These are phyloP conservation scores for Raphidocelis subcapitata DNA, from an alignment of 139 green algal species.

Conservation along the genomic window DNA sequence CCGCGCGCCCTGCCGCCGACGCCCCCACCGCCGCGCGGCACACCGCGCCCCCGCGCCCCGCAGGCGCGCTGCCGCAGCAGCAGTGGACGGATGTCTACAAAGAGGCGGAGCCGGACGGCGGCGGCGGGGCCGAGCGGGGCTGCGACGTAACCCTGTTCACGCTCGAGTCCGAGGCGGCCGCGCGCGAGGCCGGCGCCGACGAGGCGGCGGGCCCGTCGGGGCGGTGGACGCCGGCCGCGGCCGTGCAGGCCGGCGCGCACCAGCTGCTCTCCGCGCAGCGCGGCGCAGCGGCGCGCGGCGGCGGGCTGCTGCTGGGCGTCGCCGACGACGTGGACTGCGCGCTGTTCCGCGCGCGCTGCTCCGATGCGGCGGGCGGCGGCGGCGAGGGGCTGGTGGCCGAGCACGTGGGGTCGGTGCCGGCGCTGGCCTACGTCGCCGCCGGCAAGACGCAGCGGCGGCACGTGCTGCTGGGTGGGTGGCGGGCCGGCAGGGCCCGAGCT, in stretches of 20 bases:
- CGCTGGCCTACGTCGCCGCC: constrained; percentile 65
- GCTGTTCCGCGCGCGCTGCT: constrained; percentile 23
- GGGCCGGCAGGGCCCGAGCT: no score
- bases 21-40: no score
- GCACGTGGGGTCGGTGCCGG: constrained; percentile 54
- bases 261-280: background rate
- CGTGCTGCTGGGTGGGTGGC: constrained; percentile 50
- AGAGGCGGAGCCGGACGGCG: constrained; percentile 55
- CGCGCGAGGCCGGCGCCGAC: constrained; percentile 23
- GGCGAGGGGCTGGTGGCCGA: constrained; percentile 2
- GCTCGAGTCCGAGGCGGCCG: background rate
- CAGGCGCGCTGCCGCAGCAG: constrained; percentile 37
- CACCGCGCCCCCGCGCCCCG: no score
- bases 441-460: constrained; percentile 70
- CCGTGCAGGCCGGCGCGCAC: background rate
- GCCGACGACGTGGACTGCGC: constrained; percentile 70
- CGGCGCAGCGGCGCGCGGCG: no score
- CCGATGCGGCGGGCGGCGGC: background rate
- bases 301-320: constrained; percentile 40
- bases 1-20: no score
- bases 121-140: constrained; percentile 35
- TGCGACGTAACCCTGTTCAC: no score
- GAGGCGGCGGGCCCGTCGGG: background rate
- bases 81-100: constrained; percentile 68
- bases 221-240: background rate